Conservation (phyloP, 2,329 filamentous ascomycete genomes). For the Sarocladiaceae sp. region DNA sequence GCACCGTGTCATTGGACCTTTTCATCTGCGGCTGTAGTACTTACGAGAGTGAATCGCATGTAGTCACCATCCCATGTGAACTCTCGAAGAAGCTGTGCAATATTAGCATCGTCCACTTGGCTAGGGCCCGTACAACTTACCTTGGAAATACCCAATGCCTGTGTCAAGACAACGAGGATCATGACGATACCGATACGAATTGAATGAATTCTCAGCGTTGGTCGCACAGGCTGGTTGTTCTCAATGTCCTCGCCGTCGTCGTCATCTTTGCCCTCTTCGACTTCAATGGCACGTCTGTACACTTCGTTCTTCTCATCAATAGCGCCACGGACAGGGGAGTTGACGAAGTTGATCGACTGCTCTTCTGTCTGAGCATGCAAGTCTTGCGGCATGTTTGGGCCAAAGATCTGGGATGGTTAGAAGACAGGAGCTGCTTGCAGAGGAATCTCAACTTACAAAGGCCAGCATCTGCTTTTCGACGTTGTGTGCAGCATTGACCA, state of each 20-base stretch:
- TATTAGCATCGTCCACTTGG: too few relatives aligned
- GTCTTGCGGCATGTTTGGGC: conserved; percentile 18
- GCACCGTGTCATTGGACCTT: neutral
- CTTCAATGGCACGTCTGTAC: conserved; percentile 18
- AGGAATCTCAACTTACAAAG: conserved; percentile 15
- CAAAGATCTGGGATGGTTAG: conserved; percentile 12
- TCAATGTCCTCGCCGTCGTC: conserved; percentile 16
- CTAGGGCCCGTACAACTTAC: conserved; percentile 13
- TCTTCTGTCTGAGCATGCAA: conserved; percentile 17
- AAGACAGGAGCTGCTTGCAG: neutral
- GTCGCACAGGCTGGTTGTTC: conserved; percentile 15
- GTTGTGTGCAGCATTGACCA: conserved; percentile 18
- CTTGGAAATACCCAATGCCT: conserved; percentile 18
- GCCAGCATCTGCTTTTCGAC: conserved; percentile 20
- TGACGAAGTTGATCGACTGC: neutral
- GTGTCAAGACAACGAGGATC: conserved; percentile 19
- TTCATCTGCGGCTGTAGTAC: neutral
- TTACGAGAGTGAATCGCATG: neutral
- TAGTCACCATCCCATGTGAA: neutral
- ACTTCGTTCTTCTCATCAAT: conserved; percentile 20
- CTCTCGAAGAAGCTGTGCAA: neutral
- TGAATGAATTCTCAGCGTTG: conserved; percentile 17
- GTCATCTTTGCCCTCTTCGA: conserved; percentile 19
- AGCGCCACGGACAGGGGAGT: conserved; percentile 18
- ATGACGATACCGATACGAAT: conserved; percentile 20